Base-by-base conservation (phyloP, 2,329 filamentous ascomycete genomes). In the Falciphora oryzae region DNA sequence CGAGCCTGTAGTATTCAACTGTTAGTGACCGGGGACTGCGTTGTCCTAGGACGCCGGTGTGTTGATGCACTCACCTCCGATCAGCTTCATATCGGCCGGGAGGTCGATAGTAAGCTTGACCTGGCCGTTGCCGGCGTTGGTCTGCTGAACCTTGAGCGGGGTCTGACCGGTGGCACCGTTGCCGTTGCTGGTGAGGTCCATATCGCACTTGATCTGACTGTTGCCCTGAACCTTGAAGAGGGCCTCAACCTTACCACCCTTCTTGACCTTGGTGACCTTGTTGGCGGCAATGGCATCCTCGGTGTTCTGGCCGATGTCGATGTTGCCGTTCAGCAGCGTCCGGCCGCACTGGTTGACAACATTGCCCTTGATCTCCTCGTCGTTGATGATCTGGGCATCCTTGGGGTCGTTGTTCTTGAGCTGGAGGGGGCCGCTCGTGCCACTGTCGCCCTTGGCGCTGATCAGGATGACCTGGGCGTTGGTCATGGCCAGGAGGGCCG, bases 351-450 rank as follows among this genome's bases (percentile, higher is more conserved):
- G 78, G 68, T 84, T 85, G 57, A 85, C 83, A 4, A 81, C 71
- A 68, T 83, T 84, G 65, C 75, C 74, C 2, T 69, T 67, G 67
- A 84, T 80, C 76, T 85, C 78, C 7, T 79, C 80, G 65, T 85
- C 81, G 62, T 80, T 79, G 74, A 89, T 89, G 69, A 87, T 80
- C 60, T 84, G 87, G 11, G 84, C 79, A 65, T 89, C 86, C 66
- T 84, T 82, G 69, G 85, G 81, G 68, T 85, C 78, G 65, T 73
- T 73, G 59, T 80, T 73, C 67, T 85, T 79, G 64, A 87, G 58
- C 59, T 58, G 65, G 62, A 59, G 65, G 64, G 27, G 65, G 28
- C 4, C 62, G 28, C 7, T 62, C 27, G 62, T 57, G 44, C 62
- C 63, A 8, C 13, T 32, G 14, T 63, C 35, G 28, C 67, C 67